phyloP scores from a whole-genome alignment of 768 basidiomycete species.

The Termitomyces bulborhizus region DNA sequence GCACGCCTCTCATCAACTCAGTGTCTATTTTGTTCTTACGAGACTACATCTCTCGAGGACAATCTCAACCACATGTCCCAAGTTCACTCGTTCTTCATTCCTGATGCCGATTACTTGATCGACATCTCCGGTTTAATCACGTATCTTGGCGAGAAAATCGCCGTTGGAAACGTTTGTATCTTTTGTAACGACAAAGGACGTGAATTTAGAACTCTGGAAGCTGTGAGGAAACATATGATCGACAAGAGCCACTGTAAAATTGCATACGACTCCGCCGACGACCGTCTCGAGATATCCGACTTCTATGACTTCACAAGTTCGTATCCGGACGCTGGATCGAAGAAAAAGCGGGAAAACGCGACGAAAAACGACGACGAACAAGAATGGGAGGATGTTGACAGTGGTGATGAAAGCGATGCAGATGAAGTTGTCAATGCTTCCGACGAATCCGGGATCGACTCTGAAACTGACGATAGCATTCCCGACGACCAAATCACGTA shows the following conservation, averaged over 20 bases:
- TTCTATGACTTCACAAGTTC: constrained; percentile 88
- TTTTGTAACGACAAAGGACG: constrained; percentile 80
- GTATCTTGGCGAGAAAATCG: constrained; percentile 90
- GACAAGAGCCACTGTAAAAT: constrained; percentile 98
- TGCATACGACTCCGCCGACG: constrained; percentile 75
- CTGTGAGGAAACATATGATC: constrained; percentile 91
- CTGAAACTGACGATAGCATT: constrained; percentile 36
- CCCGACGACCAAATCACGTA: constrained; percentile 58
- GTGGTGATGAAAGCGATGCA: constrained; percentile 35
- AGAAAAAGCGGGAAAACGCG: constrained; percentile 19
- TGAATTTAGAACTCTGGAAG: constrained; percentile 80
- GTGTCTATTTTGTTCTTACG: constrained; percentile 82
- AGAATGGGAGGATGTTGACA: constrained; percentile 33
- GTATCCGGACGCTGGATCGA: constrained; percentile 49
- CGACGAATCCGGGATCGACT: constrained; percentile 27
- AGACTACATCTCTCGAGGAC: constrained; percentile 45
- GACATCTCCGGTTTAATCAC: constrained; percentile 76
- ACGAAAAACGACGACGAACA: constrained; percentile 13
- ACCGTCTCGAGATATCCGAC: constrained; percentile 84
- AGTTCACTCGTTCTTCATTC: constrained; percentile 91
- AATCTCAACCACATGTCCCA: constrained; percentile 85
- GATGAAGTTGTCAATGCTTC: constrained; percentile 35
- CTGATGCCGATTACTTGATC: constrained; percentile 85
- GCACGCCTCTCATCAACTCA: constrained; percentile 52
- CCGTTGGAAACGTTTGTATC: constrained; percentile 89